phyloP scores from a whole-genome alignment of 441 rosid species.

The Pelargonium australe region DNA sequence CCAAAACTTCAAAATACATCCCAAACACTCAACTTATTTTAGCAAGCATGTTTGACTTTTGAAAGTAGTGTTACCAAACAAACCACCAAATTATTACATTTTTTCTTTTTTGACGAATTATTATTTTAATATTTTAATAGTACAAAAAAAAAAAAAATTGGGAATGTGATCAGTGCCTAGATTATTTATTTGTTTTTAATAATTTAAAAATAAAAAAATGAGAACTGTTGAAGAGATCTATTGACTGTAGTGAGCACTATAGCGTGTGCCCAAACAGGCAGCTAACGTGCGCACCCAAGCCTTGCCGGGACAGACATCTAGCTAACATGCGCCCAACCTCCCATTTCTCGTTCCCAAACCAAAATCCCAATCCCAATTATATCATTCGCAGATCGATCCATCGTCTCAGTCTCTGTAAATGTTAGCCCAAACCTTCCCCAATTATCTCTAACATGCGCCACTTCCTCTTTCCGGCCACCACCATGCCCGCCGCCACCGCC shows the following conservation, averaged over 20 bases:
- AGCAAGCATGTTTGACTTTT: neutral
- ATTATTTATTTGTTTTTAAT: neutral
- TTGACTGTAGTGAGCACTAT: no score
- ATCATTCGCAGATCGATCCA: neutral
- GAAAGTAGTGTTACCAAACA: neutral
- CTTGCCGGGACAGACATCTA: neutral
- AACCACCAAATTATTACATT: neutral
- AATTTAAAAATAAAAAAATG: no score
- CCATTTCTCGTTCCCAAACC: neutral
- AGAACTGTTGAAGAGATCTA: no score
- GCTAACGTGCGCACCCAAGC: no score
- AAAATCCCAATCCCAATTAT: no score
- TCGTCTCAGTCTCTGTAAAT: neutral
- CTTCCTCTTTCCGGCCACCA: constrained; percentile 28
- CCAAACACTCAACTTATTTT: neutral
- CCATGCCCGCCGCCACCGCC: constrained; percentile 31
- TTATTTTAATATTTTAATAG: neutral
- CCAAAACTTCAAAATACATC: no score
- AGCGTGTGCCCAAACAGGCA: no score
- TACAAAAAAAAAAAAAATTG: neutral
- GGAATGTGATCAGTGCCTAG: neutral
- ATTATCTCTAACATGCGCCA: constrained; percentile 45
- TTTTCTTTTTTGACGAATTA: no score
- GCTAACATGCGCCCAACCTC: neutral
- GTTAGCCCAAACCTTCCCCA: neutral